These are phyloP conservation scores for Pascua sp. DNA, from an alignment of 1,284 basidiomycete genomes.

Conservation along the genomic window DNA sequence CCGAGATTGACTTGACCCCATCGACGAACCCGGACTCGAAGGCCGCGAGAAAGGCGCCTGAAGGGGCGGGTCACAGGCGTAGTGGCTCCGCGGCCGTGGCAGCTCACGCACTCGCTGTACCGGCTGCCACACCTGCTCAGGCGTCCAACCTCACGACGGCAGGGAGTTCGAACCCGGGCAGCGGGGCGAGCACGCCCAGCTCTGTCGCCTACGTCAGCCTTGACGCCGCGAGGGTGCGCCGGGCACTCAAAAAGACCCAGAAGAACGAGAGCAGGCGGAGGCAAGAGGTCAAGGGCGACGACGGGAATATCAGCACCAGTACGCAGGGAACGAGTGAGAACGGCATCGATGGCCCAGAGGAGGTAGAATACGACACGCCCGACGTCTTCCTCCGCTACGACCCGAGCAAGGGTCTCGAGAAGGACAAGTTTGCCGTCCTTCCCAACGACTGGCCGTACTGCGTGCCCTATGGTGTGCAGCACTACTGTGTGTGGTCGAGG, in stretches of 20 bases:
- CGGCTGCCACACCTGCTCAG: too few relatives aligned
- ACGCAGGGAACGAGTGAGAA: neutral
- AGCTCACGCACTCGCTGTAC: neutral
- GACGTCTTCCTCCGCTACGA: slow-evolving; percentile 30
- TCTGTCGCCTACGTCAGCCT: slow-evolving; percentile 15
- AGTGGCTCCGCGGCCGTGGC: neutral
- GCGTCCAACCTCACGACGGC: too few relatives aligned
- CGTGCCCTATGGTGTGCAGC: slow-evolving; percentile 40
- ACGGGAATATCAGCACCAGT: neutral
- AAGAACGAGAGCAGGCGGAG: neutral
- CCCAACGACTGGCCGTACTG: slow-evolving; percentile 50
- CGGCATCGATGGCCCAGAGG: neutral
- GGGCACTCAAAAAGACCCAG: neutral
- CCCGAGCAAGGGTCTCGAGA: slow-evolving; percentile 22
- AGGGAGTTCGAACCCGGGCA: too few relatives aligned
- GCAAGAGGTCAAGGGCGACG: neutral
- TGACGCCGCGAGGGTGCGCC: neutral
- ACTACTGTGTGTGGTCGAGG: slow-evolving; percentile 45
- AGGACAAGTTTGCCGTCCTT: slow-evolving; percentile 37
- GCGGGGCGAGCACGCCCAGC: slow-evolving; percentile 13
- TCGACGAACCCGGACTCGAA: slow-evolving; percentile 11
- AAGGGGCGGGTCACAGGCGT: too few relatives aligned
- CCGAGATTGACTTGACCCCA: slow-evolving; percentile 17
- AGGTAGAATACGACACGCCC: slow-evolving; percentile 10
- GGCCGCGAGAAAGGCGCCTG: neutral